Evolutionary conservation across 202 grass and related monocot species (phyloP), one percentile per base, ranked within the genome.

Genomic region (Saccharum hybrid): DNA sequence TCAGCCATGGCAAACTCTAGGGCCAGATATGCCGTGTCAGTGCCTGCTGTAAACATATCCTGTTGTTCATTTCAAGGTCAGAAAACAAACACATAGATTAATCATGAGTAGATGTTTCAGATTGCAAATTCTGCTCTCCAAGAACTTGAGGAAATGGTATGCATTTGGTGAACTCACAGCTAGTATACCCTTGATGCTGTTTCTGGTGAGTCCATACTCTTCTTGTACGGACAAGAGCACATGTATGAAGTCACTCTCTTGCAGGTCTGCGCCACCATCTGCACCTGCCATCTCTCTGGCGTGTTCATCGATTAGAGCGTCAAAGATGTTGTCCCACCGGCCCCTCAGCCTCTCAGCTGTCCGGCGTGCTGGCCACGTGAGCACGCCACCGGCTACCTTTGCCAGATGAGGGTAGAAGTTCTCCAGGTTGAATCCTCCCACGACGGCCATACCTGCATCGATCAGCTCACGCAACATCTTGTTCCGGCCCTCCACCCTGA

Each of bases 381-480:
- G 38, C 38, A 69, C 18, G 19, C 66, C 66, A 10, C 66, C 37
- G 3, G 66, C 66, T 10, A 42, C 66, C 38, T 69, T 69, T 8
- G 66, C 66, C 2, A 69, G 66, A 1, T 38, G 3, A 42, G 37
- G 66, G 38, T 69, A 69, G 38, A 69, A 42, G 38, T 42, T 69
- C 37, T 69, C 66, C 0, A 42, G 15, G 67, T 70, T 43, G 8
- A 69, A 69, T 8, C n/a, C 56, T 8, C 56, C 56, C 8, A 60
- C 56, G 21, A 60, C 0, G 56, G 8, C 56, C n/a, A 23, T 26
- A 9, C 38, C 46, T 5, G 28, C 63, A 28, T 72, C 33, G 48
- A 85, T 86, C 51, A 80, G 52, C 70, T 86, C 75, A 8, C 71
- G 54, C 1, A 79, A 62, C 74, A 86, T 37, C 39, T 61, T 77